Conservation (phyloP, 2,329 filamentous ascomycete species). For the Lachnellula occidentalis region DNA sequence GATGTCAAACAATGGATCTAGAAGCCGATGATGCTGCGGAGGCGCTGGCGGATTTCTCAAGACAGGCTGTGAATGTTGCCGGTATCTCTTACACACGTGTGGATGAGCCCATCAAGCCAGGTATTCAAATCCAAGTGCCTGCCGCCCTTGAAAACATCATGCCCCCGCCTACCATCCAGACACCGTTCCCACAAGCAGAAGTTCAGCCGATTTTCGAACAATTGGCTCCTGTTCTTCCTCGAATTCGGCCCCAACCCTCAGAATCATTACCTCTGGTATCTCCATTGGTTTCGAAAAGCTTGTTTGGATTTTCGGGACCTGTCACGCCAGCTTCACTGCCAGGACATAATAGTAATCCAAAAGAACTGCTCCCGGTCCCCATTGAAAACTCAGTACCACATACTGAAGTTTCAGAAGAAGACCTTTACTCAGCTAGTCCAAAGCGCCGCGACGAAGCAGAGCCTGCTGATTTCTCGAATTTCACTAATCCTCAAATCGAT, state of each 20-base stretch:
- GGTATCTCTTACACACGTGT: constrained; percentile 7
- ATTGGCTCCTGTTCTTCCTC: constrained; percentile 17
- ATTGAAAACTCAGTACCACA: neutral
- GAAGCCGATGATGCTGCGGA: constrained; percentile 23
- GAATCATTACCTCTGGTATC: constrained; percentile 26
- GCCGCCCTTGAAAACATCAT: neutral
- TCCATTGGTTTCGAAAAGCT: constrained; percentile 17
- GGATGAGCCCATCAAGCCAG: neutral
- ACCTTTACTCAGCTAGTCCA: constrained; percentile 8
- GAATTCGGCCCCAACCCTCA: constrained; percentile 21
- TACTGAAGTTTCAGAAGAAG: constrained; percentile 1
- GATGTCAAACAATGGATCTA: constrained; percentile 36
- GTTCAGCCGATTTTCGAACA: neutral
- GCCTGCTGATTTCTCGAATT: neutral
- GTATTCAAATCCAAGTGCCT: neutral
- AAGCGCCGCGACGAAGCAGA: neutral
- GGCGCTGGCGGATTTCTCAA: constrained; percentile 16
- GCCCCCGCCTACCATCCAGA: constrained; percentile 2
- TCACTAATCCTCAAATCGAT: neutral
- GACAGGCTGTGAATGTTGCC: constrained; percentile 18
- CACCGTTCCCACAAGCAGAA: neutral
- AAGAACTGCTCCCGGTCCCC: neutral
- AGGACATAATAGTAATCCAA: neutral
- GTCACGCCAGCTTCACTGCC: neutral
- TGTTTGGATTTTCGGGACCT: neutral